These are phyloP conservation scores for Euphorbia corollata DNA, from an alignment of 441 rosid genomes.

Conservation along the genomic window DNA sequence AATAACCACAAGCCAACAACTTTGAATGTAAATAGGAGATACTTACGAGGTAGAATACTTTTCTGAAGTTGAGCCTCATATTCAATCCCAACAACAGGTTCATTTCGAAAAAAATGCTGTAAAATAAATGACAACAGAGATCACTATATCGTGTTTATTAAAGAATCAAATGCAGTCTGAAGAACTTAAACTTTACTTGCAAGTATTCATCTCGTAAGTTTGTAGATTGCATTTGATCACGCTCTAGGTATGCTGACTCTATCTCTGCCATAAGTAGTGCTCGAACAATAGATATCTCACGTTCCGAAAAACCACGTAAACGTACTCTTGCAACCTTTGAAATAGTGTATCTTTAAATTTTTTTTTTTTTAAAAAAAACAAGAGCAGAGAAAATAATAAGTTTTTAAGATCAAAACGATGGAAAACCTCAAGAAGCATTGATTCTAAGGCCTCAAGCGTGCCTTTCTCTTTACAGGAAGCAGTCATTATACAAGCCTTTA, in stretches of 20 bases:
- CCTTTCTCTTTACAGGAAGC: constrained; percentile 85
- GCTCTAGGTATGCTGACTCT: constrained; percentile 93
- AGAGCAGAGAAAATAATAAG: constrained; percentile 5
- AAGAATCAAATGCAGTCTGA: constrained; percentile 1
- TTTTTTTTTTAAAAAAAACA: constrained; percentile 2
- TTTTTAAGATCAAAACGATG: constrained; percentile 14
- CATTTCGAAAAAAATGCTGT: constrained; percentile 88
- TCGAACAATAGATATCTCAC: constrained; percentile 73
- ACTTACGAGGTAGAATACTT: constrained; percentile 81
- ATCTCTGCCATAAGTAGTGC: constrained; percentile 84
- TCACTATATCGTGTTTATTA: background rate
- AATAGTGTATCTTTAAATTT: constrained; percentile 21
- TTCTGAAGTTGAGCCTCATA: constrained; percentile 92
- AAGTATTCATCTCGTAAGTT: constrained; percentile 80
- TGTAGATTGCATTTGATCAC: constrained; percentile 87
- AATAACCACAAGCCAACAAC: constrained; percentile 12
- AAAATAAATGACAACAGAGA: constrained; percentile 24
- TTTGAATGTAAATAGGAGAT: constrained; percentile 17
- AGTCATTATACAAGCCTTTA: constrained; percentile 80
- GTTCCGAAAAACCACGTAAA: constrained; percentile 88
- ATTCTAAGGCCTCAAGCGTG: constrained; percentile 68
- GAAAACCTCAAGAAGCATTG: constrained; percentile 80
- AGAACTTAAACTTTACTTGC: constrained; percentile 42
- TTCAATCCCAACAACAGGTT: constrained; percentile 90
- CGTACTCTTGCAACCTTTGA: constrained; percentile 81